Evolutionary conservation across 2,329 filamentous ascomycete genomes (phyloP).

Genomic region (Fusarium neocosmosporiellum): DNA sequence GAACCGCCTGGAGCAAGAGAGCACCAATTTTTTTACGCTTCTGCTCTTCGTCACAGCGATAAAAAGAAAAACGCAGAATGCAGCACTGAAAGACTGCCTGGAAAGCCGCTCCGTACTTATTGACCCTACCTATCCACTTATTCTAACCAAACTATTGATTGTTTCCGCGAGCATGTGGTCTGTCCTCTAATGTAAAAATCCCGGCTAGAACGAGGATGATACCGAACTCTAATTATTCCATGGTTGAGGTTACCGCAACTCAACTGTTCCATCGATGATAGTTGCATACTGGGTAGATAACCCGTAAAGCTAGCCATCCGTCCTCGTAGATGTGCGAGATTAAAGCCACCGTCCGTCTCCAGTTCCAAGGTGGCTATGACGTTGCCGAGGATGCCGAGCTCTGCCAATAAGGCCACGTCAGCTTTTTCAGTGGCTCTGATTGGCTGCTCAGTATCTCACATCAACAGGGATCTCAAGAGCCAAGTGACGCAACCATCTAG

Average conservation of each 20-base stretch:
- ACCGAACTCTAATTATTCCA: neutral
- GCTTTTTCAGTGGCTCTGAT: neutral
- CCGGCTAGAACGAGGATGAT: neutral
- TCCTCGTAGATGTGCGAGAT: neutral
- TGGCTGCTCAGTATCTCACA: neutral
- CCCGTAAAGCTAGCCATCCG: neutral
- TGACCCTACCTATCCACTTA: too few relatives aligned
- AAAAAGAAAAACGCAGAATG: too few relatives aligned
- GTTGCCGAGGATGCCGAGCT: neutral
- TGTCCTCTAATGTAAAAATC: neutral
- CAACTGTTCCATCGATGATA: neutral
- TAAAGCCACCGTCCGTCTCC: neutral
- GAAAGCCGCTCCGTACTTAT: too few relatives aligned
- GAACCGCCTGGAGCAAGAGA: too few relatives aligned
- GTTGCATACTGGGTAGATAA: neutral
- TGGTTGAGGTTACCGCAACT: neutral
- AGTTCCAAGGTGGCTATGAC: constrained; percentile 15
- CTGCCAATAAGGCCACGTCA: constrained; percentile 18
- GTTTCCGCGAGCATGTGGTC: too few relatives aligned
- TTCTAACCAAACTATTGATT: too few relatives aligned
- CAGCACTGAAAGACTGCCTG: too few relatives aligned
- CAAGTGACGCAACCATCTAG: neutral
- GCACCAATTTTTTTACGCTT: too few relatives aligned
- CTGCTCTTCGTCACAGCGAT: too few relatives aligned
- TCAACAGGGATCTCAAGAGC: neutral